Conservation (phyloP, 2,329 filamentous ascomycete species). For the Aotearoamyces nothofagi region DNA sequence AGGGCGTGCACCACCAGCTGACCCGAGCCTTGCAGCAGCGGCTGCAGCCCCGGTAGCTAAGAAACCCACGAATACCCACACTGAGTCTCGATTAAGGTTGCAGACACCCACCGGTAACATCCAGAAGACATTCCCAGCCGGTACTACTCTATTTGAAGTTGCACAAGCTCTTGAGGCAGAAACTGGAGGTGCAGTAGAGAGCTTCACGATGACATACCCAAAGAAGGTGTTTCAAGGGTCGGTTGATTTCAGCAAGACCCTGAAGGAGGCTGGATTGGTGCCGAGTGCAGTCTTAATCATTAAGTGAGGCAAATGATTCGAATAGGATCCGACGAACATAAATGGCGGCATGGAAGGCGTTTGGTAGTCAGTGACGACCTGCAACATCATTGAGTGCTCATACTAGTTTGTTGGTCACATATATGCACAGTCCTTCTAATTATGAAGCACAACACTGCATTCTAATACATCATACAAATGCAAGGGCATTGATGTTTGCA, state of each 20-base stretch:
- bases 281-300: slow-evolving; percentile 85
- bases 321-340: not conserved
- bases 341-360: not conserved
- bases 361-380: too few species aligned
- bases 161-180: slow-evolving; percentile 62
- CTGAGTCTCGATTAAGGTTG: slow-evolving; percentile 66
- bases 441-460: too few species aligned
- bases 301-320: slow-evolving; percentile 23
- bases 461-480: too few species aligned
- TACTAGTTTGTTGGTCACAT: too few species aligned
- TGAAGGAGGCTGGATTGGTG: slow-evolving; percentile 82
- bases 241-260: slow-evolving; percentile 70
- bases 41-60: slow-evolving; percentile 24
- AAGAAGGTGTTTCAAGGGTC: slow-evolving; percentile 59
- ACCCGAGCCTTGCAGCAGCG: slow-evolving; percentile 10
- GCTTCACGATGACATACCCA: slow-evolving; percentile 78
- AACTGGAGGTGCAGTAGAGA: slow-evolving; percentile 55
- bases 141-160: slow-evolving; percentile 87
- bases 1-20: slow-evolving; percentile 41
- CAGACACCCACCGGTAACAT: slow-evolving; percentile 65
- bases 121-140: slow-evolving; percentile 75
- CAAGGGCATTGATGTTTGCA: too few species aligned
- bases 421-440: too few species aligned
- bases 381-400: too few species aligned
- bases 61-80: slow-evolving; percentile 49